Evolutionary conservation across 2,329 filamentous ascomycete species (phyloP).

Genomic region (Cladosporium sp.): DNA sequence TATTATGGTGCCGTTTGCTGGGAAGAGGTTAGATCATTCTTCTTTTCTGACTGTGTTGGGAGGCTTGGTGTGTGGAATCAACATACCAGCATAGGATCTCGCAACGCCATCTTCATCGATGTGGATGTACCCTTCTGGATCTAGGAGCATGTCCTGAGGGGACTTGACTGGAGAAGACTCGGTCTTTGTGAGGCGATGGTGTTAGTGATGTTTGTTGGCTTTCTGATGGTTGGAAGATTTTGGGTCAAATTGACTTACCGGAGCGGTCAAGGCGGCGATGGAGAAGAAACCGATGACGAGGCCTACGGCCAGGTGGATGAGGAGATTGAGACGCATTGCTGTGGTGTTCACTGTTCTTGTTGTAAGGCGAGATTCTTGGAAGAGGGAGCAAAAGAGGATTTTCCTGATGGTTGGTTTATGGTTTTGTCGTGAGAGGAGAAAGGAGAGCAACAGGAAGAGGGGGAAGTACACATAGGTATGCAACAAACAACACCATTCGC

Average conservation of each 20-base stretch:
- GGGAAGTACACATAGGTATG: too few species aligned
- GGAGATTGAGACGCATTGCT: neutral
- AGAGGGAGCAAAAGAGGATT: too few species aligned
- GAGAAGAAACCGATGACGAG: neutral
- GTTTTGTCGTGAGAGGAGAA: too few species aligned
- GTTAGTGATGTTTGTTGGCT: too few species aligned
- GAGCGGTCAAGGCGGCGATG: neutral
- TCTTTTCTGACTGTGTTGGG: slow-evolving; percentile 16
- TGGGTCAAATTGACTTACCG: neutral
- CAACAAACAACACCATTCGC: too few species aligned
- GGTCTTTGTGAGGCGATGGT: too few species aligned
- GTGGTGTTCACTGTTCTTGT: too few species aligned
- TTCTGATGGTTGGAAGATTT: neutral
- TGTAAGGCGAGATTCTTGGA: too few species aligned
- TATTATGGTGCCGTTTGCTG: slow-evolving; percentile 15
- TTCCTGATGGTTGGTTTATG: too few species aligned
- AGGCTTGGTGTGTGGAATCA: neutral
- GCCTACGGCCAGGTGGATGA: neutral
- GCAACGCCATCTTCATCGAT: slow-evolving; percentile 20
- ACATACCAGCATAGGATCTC: slow-evolving; percentile 17
- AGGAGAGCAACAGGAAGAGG: too few species aligned
- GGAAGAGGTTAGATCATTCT: slow-evolving; percentile 15
- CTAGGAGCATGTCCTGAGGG: slow-evolving; percentile 1
- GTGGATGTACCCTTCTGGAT: slow-evolving; percentile 12
- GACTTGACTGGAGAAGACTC: too few species aligned